Conservation (phyloP, 192 early-diverging fungal species). For the Oehlia diaphana region DNA sequence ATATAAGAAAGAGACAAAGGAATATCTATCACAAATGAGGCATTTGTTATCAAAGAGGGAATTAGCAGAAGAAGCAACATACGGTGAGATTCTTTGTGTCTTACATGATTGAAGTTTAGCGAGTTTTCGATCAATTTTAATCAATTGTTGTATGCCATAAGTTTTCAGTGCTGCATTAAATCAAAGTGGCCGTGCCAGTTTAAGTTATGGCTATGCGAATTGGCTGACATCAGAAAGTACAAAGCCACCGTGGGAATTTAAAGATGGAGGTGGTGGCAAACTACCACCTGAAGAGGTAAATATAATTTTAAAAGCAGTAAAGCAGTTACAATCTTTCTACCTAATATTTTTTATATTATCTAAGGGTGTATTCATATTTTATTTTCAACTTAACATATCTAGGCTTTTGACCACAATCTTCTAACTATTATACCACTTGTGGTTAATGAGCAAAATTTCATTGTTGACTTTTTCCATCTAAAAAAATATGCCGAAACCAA, state of each 20-base stretch:
- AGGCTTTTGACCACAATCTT: constrained; percentile 65
- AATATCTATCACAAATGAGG: constrained; percentile 28
- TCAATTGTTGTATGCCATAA: neutral
- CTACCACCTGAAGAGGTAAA: constrained; percentile 29
- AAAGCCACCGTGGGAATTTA: constrained; percentile 21
- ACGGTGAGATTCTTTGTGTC: constrained; percentile 28
- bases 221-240: constrained; percentile 5
- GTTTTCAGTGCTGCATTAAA: constrained; percentile 25
- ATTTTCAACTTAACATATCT: constrained; percentile 18
- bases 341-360: neutral
- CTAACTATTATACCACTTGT: constrained; percentile 63
- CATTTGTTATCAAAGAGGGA: constrained; percentile 38
- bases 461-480: constrained; percentile 82
- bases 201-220: neutral
- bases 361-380: neutral
- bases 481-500: constrained; percentile 40
- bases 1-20: constrained; percentile 46
- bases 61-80: constrained; percentile 43
- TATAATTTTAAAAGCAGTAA: neutral
- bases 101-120: neutral
- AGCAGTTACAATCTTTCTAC: too few relatives aligned
- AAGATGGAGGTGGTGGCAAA: constrained; percentile 27
- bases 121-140: neutral
- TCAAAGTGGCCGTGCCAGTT: neutral
- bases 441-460: constrained; percentile 88